Conservation (phyloP, 1,284 basidiomycete species). For the Ustilago hordei region DNA sequence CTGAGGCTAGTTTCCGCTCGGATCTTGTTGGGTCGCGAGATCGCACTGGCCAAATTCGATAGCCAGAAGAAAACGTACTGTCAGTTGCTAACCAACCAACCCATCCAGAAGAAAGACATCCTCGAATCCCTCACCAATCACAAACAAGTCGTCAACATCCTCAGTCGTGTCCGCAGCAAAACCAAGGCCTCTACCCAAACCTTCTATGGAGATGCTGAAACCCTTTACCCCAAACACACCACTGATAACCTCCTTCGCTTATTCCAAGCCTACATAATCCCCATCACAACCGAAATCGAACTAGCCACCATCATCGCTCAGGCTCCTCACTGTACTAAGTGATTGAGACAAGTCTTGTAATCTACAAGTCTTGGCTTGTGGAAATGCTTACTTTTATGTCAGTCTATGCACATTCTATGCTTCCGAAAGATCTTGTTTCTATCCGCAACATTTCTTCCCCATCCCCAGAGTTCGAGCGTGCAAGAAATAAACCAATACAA, state of each 20-base stretch:
- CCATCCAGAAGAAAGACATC: background rate
- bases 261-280: conserved; percentile 46
- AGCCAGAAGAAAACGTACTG: conserved; percentile 7
- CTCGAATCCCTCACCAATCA: background rate
- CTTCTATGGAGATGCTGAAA: background rate
- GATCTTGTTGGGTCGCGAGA: conserved; percentile 12
- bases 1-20: conserved; percentile 15
- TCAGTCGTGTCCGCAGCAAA: conserved; percentile 18
- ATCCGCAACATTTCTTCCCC: background rate
- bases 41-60: conserved; percentile 26
- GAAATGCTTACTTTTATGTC: background rate
- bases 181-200: conserved; percentile 3
- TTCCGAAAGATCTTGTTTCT: background rate
- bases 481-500: conserved; percentile 4
- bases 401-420: background rate
- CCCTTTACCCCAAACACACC: background rate
- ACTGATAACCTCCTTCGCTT: conserved; percentile 10
- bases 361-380: background rate
- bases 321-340: conserved; percentile 1
- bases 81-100: background rate
- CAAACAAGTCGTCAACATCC: conserved; percentile 20
- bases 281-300: conserved; percentile 32
- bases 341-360: background rate
- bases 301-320: conserved; percentile 5
- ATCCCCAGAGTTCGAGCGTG: conserved; percentile 1